Percentiles rank a stretch among this genome's conserved stretches.
Conservation (phyloP, 2,329 filamentous ascomycete species). For the Penicillium digitatum region DNA sequence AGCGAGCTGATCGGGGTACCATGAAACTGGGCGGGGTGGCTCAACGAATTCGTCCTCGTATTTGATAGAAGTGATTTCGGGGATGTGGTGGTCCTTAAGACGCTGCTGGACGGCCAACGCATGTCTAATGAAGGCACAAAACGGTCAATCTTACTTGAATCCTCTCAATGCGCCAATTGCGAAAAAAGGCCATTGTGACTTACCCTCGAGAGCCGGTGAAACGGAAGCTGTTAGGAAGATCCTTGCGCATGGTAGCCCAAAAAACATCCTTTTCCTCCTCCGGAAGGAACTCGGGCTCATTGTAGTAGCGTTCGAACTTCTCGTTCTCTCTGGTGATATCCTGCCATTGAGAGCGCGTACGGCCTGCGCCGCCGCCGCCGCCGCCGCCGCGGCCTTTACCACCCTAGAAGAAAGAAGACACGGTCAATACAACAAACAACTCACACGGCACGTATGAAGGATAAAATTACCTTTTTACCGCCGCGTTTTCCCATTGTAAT, state of each 20-base stretch:
- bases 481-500: constrained; percentile 32
- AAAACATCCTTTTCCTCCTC: constrained; percentile 76
- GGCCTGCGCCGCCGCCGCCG: constrained; percentile 35
- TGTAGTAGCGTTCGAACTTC: constrained; percentile 82
- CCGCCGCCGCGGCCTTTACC: constrained; percentile 45
- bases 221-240: constrained; percentile 94
- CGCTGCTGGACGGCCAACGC: constrained; percentile 88
- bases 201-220: constrained; percentile 94
- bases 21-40: constrained; percentile 74
- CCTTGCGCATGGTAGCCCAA: constrained; percentile 76
- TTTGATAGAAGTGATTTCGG: constrained; percentile 79
- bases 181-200: constrained; percentile 19
- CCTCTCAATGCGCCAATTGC: constrained; percentile 2
- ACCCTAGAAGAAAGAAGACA: constrained; percentile 31
- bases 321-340: constrained; percentile 75
- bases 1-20: constrained; percentile 92
- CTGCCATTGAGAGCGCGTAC: constrained; percentile 49
- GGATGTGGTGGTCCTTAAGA: constrained; percentile 82
- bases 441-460: neutral
- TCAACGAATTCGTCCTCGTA: constrained; percentile 79
- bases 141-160: constrained; percentile 11
- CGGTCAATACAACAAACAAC: constrained; percentile 13
- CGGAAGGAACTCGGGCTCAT: constrained; percentile 68
- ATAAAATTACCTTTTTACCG: constrained; percentile 27
- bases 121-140: constrained; percentile 55